Percentiles rank a stretch among this genome's conserved stretches.
phyloP scores from a whole-genome alignment of 2,329 filamentous ascomycete genomes.

The Metarhizium robertsii region DNA sequence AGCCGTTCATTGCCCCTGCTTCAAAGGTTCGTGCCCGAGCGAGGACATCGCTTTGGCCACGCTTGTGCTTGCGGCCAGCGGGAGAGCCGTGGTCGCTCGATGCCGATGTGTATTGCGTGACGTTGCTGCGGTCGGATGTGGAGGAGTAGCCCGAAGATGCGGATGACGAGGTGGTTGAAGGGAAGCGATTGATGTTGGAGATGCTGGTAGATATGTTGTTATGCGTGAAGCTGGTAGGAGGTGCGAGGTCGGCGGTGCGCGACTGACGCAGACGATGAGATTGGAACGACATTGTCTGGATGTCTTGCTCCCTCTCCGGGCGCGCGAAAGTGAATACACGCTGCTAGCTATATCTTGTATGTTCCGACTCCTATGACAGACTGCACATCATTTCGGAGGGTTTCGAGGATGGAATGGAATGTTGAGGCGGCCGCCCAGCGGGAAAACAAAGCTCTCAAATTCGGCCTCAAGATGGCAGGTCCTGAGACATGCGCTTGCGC shows the following conservation, averaged over 20 bases:
- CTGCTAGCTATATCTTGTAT: background rate
- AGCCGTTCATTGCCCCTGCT: slow-evolving; percentile 31
- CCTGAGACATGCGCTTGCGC: slow-evolving; percentile 1
- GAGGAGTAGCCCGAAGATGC: slow-evolving; percentile 60
- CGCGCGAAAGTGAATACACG: slow-evolving; percentile 4
- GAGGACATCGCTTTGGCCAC: slow-evolving; percentile 64
- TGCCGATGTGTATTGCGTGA: slow-evolving; percentile 58
- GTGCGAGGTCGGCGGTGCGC: slow-evolving; percentile 33
- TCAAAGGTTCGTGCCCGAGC: slow-evolving; percentile 43
- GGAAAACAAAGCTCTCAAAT: background rate
- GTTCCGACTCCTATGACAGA: background rate
- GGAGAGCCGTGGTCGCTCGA: slow-evolving; percentile 47
- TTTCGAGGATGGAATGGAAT: background rate
- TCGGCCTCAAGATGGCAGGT: background rate
- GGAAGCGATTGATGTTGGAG: slow-evolving; percentile 45
- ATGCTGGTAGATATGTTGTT: slow-evolving; percentile 10
- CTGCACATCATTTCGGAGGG: slow-evolving; percentile 3
- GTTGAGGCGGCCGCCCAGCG: background rate
- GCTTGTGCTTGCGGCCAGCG: slow-evolving; percentile 47
- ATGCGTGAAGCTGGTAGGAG: slow-evolving; percentile 1
- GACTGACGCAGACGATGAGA: slow-evolving; percentile 50
- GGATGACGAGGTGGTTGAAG: slow-evolving; percentile 63
- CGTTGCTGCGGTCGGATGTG: slow-evolving; percentile 46
- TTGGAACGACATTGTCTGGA: slow-evolving; percentile 43
- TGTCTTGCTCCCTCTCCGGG: slow-evolving; percentile 12